phyloP scores from a whole-genome alignment of 176 grass and related monocot genomes.

The Oropetium thomaeum region DNA sequence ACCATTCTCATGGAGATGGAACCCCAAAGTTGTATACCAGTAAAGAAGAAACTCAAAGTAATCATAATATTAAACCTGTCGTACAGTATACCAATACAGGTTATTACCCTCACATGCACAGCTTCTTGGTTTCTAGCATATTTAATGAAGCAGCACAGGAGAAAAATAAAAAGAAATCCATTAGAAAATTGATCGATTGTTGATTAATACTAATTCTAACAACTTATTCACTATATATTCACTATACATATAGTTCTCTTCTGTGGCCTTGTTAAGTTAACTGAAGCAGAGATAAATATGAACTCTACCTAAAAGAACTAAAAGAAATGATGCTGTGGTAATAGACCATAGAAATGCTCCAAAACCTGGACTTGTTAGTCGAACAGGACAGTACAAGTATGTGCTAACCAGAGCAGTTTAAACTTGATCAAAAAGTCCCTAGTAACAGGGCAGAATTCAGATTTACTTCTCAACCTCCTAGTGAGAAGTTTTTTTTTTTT shows the following conservation, averaged over 20 bases:
- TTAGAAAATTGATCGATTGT: background rate
- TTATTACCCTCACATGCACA: background rate
- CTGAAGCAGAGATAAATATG: background rate
- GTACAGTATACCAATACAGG: background rate
- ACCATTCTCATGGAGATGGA: too few species aligned
- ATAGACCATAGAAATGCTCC: background rate
- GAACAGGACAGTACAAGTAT: background rate
- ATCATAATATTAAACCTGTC: background rate
- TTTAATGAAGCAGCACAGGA: background rate
- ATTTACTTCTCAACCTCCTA: background rate
- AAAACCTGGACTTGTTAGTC: background rate
- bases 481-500: too few species aligned
- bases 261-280: background rate
- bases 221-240: background rate
- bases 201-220: background rate
- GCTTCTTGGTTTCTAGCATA: background rate
- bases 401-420: background rate
- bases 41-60: background rate
- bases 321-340: background rate
- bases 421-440: background rate
- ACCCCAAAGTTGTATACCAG: background rate
- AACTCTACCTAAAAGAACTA: background rate
- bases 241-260: constrained; percentile 1
- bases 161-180: background rate
- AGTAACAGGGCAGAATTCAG: background rate